A percentile compares a stretch with the other conserved stretches of the same genome.
phyloP scores from a whole-genome alignment of 768 basidiomycete species.

The Tricholoma matsutake region DNA sequence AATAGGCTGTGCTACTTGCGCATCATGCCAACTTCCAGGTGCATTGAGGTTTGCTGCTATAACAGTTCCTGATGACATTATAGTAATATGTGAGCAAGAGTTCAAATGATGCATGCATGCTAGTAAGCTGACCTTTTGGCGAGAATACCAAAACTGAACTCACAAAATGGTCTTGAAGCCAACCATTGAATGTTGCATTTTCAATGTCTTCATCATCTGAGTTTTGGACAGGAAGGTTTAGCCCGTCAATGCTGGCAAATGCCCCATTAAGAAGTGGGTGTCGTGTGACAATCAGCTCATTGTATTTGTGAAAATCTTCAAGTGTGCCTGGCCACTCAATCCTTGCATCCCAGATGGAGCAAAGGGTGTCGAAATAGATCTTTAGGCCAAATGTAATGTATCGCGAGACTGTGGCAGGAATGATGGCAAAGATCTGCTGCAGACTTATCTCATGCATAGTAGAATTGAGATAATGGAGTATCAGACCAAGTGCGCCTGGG shows the following conservation, averaged over 20 bases:
- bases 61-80: not conserved
- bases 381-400: conserved; percentile 33
- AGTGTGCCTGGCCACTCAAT: conserved; percentile 24
- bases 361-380: conserved; percentile 29
- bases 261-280: too few relatives aligned
- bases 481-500: conserved; percentile 38
- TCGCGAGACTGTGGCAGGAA: conserved; percentile 31
- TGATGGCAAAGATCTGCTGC: conserved; percentile 41
- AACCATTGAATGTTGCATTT: too few relatives aligned
- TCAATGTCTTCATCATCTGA: too few relatives aligned
- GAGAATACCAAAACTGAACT: too few relatives aligned
- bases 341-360: conserved; percentile 23
- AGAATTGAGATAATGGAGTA: too few relatives aligned
- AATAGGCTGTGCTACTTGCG: too few relatives aligned
- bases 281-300: too few relatives aligned
- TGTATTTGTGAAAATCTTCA: too few relatives aligned
- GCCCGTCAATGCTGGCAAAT: too few relatives aligned
- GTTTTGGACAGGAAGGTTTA: too few relatives aligned
- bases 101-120: conserved; percentile 1
- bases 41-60: conserved; percentile 5
- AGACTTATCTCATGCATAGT: conserved; percentile 33
- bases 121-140: conserved; percentile 3
- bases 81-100: not conserved
- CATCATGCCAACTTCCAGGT: too few relatives aligned
- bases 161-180: too few relatives aligned